Evolutionary conservation across 345 rosid genomes (phyloP), one percentile per base, ranked within the genome.

Genomic region (Rhodomyrtus tomentosa): DNA sequence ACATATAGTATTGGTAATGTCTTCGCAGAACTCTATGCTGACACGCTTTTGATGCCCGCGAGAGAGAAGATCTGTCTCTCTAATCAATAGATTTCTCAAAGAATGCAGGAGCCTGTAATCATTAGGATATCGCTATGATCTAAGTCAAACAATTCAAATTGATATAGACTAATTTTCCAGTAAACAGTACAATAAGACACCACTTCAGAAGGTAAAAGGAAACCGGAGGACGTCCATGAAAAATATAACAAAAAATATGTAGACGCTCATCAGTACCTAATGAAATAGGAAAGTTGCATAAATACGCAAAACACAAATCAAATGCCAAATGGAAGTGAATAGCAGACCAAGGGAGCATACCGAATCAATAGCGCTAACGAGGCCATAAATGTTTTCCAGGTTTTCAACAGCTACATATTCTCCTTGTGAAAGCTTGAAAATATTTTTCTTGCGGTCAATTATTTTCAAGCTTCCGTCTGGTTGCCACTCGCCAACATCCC

Each of bases 401-500:
- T 95, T 95, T 87, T 96, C 99, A 79, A 95, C 99, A 3, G 99
- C 99, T 79, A 97, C 98, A 72, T 97, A 97, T 86, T 97, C 99
- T 86, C 99, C 99, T 90, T 97, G 99, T 4, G 99, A 96, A 51
- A 97, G 98, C 87, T 97, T 97, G 83, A 96, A 97, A 68, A 97
- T 97, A 85, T 97, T 97, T 85, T 97, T 97, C 95, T 94, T 95
- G 22, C 99, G 89, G 84, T 97, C 99, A 54, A 97, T 92, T 62
- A 96, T 93, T 86, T 94, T 97, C 98, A 97, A 87, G 91, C 98
- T 95, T 87, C 98, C 99, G 83, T 97, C 91, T 7, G 94, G 92
- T 93, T 95, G 99, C 99, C 99, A 96, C 85, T 97, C 99, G 16
- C 99, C 99, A 32, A 97, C 85, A 90, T 97, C 99, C 84, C 98